Conservation (phyloP, 1,284 basidiomycete species). For the Agroathelia rolfsii region DNA sequence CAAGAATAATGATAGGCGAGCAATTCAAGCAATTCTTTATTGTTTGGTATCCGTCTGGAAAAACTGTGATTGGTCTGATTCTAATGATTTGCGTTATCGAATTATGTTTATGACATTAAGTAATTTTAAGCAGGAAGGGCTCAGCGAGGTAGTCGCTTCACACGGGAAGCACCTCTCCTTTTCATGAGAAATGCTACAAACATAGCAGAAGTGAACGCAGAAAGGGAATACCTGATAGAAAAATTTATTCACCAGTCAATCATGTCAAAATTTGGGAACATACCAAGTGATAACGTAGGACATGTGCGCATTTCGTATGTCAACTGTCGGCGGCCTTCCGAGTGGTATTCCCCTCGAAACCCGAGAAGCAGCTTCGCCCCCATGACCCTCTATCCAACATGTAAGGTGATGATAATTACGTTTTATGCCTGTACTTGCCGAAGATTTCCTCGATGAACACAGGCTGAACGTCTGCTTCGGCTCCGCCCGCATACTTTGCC, state of each 20-base stretch:
- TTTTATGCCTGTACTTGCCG: constrained; percentile 36
- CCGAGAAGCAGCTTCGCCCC: constrained; percentile 55
- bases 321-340: constrained; percentile 77
- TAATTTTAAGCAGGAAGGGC: too few species aligned
- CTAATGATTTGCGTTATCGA: too few species aligned
- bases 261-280: constrained; percentile 5
- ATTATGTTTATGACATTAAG: too few species aligned
- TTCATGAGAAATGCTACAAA: constrained; percentile 47
- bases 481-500: constrained; percentile 72
- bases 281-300: constrained; percentile 96
- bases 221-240: constrained; percentile 55
- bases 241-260: constrained; percentile 6
- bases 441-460: constrained; percentile 84
- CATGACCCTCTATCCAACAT: constrained; percentile 66
- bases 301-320: constrained; percentile 89
- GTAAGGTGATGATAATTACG: constrained; percentile 10
- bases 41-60: too few species aligned
- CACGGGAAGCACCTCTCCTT: too few species aligned
- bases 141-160: too few species aligned
- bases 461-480: constrained; percentile 61
- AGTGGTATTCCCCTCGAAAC: constrained; percentile 75
- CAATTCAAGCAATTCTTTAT: too few species aligned
- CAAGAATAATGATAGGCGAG: too few species aligned
- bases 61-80: too few species aligned
- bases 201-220: constrained; percentile 57